phyloP scores from a whole-genome alignment of 495 filamentous ascomycete genomes.

The Hypoxylon fuscum region DNA sequence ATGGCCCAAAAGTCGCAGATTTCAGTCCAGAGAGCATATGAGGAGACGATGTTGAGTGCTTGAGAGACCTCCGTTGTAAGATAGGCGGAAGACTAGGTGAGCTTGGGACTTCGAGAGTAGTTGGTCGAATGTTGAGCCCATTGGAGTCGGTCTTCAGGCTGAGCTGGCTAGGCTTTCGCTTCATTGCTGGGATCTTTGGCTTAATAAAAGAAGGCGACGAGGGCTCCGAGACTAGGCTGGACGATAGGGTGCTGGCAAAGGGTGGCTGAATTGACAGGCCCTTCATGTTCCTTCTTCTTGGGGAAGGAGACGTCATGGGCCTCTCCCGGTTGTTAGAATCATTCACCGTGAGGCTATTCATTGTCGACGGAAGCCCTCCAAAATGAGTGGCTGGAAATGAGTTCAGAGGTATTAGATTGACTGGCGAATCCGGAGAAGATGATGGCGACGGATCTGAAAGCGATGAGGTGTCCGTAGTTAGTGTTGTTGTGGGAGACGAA shows the following conservation, averaged over 20 bases:
- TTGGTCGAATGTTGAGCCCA: slow-evolving; percentile 52
- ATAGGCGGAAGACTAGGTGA: slow-evolving; percentile 59
- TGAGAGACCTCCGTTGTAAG: slow-evolving; percentile 62
- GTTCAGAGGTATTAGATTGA: slow-evolving; percentile 67
- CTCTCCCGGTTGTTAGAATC: slow-evolving; percentile 50
- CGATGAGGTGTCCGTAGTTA: slow-evolving; percentile 87
- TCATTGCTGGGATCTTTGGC: slow-evolving; percentile 71
- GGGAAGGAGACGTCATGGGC: slow-evolving; percentile 73
- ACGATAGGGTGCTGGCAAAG: slow-evolving; percentile 55
- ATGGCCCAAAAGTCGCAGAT: slow-evolving; percentile 61
- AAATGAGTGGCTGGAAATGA: slow-evolving; percentile 62
- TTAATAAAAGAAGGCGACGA: slow-evolving; percentile 84
- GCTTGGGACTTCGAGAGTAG: slow-evolving; percentile 51
- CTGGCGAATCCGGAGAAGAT: slow-evolving; percentile 88
- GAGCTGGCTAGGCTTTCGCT: slow-evolving; percentile 80
- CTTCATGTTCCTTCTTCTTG: slow-evolving; percentile 89
- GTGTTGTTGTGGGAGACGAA: slow-evolving; percentile 93
- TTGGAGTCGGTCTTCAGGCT: slow-evolving; percentile 69
- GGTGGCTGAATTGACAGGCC: slow-evolving; percentile 89
- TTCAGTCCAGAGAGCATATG: slow-evolving; percentile 63
- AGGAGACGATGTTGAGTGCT: slow-evolving; percentile 65
- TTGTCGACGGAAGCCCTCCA: slow-evolving; percentile 51
- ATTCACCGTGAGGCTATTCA: slow-evolving; percentile 55
- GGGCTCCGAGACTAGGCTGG: slow-evolving; percentile 70
- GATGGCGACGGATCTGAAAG: slow-evolving; percentile 90